Evolutionary conservation across 129 eudicot genomes (phyloP).

Genomic region (Chrysanthemum lavandulifolium): DNA sequence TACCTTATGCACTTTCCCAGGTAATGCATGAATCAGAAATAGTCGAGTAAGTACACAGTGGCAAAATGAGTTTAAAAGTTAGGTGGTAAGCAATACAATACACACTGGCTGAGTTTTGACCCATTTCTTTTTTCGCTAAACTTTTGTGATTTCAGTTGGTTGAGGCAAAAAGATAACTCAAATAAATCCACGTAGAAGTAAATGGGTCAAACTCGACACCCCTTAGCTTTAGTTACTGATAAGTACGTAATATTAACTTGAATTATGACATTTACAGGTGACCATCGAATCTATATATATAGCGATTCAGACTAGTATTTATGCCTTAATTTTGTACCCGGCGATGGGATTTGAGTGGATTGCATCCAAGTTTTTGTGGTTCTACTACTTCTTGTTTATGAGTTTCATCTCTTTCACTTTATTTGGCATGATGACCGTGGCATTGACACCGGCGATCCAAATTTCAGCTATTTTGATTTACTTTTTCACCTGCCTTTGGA

Average conservation of each 20-base stretch:
- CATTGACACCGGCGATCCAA: constrained; percentile 37
- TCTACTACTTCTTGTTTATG: constrained; percentile 34
- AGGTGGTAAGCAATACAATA: no score
- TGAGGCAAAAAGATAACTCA: no score
- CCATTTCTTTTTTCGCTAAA: no score
- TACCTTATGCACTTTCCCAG: constrained; percentile 51
- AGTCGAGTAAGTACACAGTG: no score
- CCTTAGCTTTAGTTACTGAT: neutral
- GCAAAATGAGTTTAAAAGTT: no score
- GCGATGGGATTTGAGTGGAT: constrained; percentile 38
- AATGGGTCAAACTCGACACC: no score
- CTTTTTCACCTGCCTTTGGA: constrained; percentile 42
- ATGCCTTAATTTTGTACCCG: constrained; percentile 33
- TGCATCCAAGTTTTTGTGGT: constrained; percentile 34
- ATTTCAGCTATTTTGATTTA: constrained; percentile 33
- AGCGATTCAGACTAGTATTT: constrained; percentile 33
- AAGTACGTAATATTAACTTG: neutral
- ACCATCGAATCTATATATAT: constrained; percentile 35
- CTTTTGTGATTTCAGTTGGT: no score
- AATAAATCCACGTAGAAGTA: no score
- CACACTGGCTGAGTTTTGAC: no score
- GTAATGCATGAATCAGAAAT: constrained; percentile 17
- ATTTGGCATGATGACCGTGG: constrained; percentile 38
- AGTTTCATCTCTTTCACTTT: constrained; percentile 36
- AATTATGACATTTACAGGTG: constrained; percentile 33